Base-by-base conservation (phyloP, 106 monocot genomes). In the Platanthera zijinensis region DNA sequence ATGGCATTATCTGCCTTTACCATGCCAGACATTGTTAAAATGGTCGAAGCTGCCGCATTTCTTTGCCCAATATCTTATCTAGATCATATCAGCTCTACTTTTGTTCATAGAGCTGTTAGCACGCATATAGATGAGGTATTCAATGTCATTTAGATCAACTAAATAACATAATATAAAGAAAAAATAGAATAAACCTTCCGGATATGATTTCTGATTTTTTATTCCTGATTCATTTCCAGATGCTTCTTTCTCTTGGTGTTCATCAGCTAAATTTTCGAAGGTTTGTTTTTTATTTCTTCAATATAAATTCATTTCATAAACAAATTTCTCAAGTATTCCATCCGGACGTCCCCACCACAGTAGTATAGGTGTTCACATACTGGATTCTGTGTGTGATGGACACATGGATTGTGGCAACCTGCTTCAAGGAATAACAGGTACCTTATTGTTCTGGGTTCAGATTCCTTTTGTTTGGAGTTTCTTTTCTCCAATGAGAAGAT, bases 1-100 rank as follows among this genome's bases (percentile, higher is more conserved):
- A 97, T 97, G 97, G 97, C 83, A 47, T 86, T 97, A 68, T 87
- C 97, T 83, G 89, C 91, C 72, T 89, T 97, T 66, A 97, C 97
- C 19, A 88, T 78, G 80, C 89, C 91, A 70, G 83, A 88, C 75
- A 78, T 80, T 45, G 85, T 82, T 10, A 76, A 91, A 49, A 86
- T 91, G 86, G 86, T 97, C 80, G 87, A 89, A 80, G 89, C 93
- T 74, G 91, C 93, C 76, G 97, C 97, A 56, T 80, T 97, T 80
- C 93, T 97, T 80, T 94, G 86, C 53, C 97, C 97, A 50, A 93
- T 97, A 85, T 91, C 97, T 54, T 97, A 94, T 78, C 78, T 97
- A 61, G 74, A 89, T 82, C 89, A 97, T 84, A 78, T 97, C 39
- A 89, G 69, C 71, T 82, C 97, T 19, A 77, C 72, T 64, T 87